Conservation (phyloP, 2,329 filamentous ascomycete genomes). For the Pseudopyrenochaeta lycopersici region DNA sequence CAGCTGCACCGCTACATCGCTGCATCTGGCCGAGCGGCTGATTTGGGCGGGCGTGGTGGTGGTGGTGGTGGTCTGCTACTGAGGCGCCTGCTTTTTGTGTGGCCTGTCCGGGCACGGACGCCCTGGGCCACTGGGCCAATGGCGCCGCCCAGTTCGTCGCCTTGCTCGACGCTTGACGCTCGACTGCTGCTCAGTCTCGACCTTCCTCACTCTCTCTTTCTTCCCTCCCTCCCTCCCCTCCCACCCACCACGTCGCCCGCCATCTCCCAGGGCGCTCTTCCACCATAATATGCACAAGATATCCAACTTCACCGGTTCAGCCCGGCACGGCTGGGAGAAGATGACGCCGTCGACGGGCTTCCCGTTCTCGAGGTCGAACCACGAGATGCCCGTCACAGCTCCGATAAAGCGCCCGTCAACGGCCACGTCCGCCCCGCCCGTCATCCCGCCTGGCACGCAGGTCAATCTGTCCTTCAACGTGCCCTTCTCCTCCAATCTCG, state of each 20-base stretch:
- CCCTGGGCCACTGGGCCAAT: conserved; percentile 10
- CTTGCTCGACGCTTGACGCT: conserved; percentile 15
- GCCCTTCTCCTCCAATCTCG: conserved; percentile 90
- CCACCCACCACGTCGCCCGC: conserved; percentile 30
- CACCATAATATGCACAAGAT: conserved; percentile 69
- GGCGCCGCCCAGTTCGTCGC: neutral
- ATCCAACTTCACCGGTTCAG: conserved; percentile 71
- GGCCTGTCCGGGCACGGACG: conserved; percentile 7
- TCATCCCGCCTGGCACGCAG: conserved; percentile 75
- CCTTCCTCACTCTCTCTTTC: conserved; percentile 26
- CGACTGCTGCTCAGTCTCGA: conserved; percentile 24
- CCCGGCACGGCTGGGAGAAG: conserved; percentile 73
- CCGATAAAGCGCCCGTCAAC: conserved; percentile 66
- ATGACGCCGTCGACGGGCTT: conserved; percentile 71
- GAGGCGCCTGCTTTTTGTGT: conserved; percentile 1
- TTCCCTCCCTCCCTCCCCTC: conserved; percentile 1
- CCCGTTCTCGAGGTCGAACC: conserved; percentile 68
- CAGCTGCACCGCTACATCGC: too few species aligned
- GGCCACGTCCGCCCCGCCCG: conserved; percentile 61
- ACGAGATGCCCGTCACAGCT: conserved; percentile 61
- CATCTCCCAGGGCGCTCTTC: conserved; percentile 38
- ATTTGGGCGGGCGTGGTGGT: conserved; percentile 1
- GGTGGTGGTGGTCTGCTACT: neutral
- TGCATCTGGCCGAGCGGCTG: neutral
- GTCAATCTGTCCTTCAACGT: conserved; percentile 98